Percentiles rank a stretch among this genome's conserved stretches.
These are phyloP conservation scores for Hanseniaspora osmophila DNA, from an alignment of 805 yeast species.

Conservation along the genomic window DNA sequence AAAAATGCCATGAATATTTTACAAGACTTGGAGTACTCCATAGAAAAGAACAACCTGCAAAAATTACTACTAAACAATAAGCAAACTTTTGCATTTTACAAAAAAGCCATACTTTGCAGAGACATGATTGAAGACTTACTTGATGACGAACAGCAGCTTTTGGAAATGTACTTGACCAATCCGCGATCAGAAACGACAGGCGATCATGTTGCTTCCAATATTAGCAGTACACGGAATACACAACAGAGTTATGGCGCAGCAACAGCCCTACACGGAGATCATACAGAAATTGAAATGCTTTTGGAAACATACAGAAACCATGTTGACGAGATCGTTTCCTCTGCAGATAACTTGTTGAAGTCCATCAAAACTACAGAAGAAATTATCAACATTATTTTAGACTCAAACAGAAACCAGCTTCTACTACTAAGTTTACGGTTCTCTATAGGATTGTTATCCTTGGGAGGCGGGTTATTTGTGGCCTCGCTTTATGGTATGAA, in stretches of 20 bases:
- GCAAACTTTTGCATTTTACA: conserved; percentile 68
- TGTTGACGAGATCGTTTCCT: conserved; percentile 88
- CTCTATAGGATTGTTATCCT: conserved; percentile 67
- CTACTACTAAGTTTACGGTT: conserved; percentile 78
- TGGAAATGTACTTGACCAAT: conserved; percentile 67
- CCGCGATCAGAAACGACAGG: conserved; percentile 17
- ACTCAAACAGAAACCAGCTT: conserved; percentile 83
- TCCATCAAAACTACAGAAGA: conserved; percentile 90
- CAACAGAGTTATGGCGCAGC: background rate
- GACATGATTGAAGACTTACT: conserved; percentile 74
- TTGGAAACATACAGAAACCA: conserved; percentile 84
- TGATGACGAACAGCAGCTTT: conserved; percentile 78
- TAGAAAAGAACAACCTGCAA: conserved; percentile 66
- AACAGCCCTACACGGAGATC: conserved; percentile 33
- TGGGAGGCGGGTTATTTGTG: conserved; percentile 66
- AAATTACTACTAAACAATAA: conserved; percentile 74
- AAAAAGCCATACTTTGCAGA: conserved; percentile 68
- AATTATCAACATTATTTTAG: conserved; percentile 81
- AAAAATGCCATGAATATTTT: conserved; percentile 63
- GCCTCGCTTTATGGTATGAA: conserved; percentile 95
- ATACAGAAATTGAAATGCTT: conserved; percentile 78
- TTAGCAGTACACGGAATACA: no score
- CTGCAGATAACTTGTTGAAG: conserved; percentile 59
- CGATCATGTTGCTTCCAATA: background rate
- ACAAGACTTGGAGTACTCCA: conserved; percentile 63